These are phyloP conservation scores for Colletotrichum tofieldiae DNA, from an alignment of 2,329 filamentous ascomycete species.

Conservation along the genomic window DNA sequence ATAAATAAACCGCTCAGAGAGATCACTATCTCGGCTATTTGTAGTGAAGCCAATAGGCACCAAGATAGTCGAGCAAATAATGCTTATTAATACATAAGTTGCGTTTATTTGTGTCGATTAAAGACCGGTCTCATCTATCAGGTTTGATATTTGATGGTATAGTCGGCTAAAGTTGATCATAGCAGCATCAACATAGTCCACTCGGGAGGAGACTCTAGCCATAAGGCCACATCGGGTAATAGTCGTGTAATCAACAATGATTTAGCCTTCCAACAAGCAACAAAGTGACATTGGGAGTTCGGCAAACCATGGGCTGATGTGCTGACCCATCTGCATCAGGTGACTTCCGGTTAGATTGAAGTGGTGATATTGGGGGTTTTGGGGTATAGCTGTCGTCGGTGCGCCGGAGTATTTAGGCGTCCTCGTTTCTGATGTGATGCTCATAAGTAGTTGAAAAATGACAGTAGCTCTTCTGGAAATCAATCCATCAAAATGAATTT, in stretches of 20 bases:
- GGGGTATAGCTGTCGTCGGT: too few relatives aligned
- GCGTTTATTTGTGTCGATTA: not conserved
- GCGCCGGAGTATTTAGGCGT: too few relatives aligned
- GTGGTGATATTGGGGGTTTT: too few relatives aligned
- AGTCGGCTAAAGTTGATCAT: slow-evolving; percentile 6
- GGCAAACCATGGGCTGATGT: too few relatives aligned
- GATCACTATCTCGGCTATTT: not conserved
- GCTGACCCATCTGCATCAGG: not conserved
- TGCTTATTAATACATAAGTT: too few relatives aligned
- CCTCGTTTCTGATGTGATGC: too few relatives aligned
- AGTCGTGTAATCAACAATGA: not conserved
- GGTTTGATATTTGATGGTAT: not conserved
- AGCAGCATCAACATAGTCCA: not conserved
- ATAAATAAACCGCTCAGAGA: not conserved
- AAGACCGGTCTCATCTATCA: not conserved
- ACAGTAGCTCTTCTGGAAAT: too few relatives aligned
- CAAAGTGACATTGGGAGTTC: not conserved
- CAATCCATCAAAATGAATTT: too few relatives aligned
- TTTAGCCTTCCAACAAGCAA: not conserved
- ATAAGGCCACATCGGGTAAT: not conserved
- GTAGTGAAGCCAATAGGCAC: too few relatives aligned
- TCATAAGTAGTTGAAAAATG: too few relatives aligned
- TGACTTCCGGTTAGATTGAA: too few relatives aligned
- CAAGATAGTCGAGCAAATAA: too few relatives aligned
- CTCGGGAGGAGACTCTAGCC: not conserved